phyloP scores from a whole-genome alignment of 2,329 filamentous ascomycete species.

The Fusarium udum region DNA sequence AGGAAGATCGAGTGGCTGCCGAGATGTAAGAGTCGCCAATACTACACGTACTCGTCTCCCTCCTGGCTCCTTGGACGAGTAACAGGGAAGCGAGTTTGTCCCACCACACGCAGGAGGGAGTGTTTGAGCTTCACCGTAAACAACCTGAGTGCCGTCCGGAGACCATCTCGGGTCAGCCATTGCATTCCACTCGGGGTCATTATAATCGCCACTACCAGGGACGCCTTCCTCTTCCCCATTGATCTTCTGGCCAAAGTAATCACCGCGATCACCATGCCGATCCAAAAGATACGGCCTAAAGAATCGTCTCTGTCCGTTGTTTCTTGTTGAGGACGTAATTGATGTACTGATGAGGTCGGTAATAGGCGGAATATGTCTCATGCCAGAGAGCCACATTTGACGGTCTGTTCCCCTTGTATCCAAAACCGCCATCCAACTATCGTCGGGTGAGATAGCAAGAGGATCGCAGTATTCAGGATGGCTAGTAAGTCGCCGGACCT shows the following conservation, averaged over 20 bases:
- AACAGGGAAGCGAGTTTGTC: constrained; percentile 53
- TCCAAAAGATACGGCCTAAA: constrained; percentile 59
- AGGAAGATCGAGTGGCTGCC: constrained; percentile 36
- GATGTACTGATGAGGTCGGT: constrained; percentile 49
- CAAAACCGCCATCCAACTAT: constrained; percentile 53
- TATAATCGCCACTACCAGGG: constrained; percentile 46
- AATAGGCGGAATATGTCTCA: constrained; percentile 54
- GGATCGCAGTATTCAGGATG: constrained; percentile 58
- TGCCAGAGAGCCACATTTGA: constrained; percentile 52
- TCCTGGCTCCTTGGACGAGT: constrained; percentile 50
- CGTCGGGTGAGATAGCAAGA: constrained; percentile 53
- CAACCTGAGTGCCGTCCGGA: constrained; percentile 53
- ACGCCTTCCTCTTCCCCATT: constrained; percentile 48
- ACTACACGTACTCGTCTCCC: constrained; percentile 53
- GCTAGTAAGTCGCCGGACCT: constrained; percentile 52
- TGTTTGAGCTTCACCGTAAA: constrained; percentile 54
- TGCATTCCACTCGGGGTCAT: constrained; percentile 59
- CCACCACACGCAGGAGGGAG: constrained; percentile 55
- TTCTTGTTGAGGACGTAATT: constrained; percentile 52
- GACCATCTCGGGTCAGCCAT: constrained; percentile 55
- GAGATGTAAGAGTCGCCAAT: constrained; percentile 51
- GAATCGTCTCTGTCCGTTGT: constrained; percentile 57
- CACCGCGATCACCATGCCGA: constrained; percentile 54
- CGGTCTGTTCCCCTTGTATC: constrained; percentile 54
- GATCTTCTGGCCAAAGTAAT: constrained; percentile 56